Conservation (phyloP, 2,329 filamentous ascomycete genomes). For the Diaporthe sp. region DNA sequence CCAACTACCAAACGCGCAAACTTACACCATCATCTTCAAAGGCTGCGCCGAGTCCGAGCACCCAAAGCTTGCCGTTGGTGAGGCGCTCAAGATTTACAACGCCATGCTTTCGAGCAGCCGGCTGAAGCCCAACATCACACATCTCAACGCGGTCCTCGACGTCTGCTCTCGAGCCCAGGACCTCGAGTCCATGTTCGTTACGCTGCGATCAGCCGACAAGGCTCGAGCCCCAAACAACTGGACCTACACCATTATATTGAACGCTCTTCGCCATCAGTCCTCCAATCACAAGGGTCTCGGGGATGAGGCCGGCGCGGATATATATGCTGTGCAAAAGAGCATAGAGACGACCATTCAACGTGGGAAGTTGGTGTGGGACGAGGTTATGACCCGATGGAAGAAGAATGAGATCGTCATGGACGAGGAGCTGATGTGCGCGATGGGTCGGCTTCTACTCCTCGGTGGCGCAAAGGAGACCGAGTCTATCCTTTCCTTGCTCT, state of each 20-base stretch:
- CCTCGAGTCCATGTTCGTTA: conserved; percentile 82
- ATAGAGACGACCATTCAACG: conserved; percentile 66
- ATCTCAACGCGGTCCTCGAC: conserved; percentile 88
- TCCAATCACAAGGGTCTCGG: conserved; percentile 46
- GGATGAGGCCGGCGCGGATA: conserved; percentile 43
- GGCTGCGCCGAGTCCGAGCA: conserved; percentile 75
- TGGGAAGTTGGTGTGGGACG: conserved; percentile 82
- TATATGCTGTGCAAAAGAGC: conserved; percentile 43
- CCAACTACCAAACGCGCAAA: conserved; percentile 82
- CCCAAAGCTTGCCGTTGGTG: conserved; percentile 68
- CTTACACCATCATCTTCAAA: conserved; percentile 84
- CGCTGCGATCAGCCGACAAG: conserved; percentile 78
- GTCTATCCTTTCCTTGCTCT: conserved; percentile 79
- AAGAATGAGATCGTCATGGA: conserved; percentile 78
- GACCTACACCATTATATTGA: conserved; percentile 87
- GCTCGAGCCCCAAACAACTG: conserved; percentile 71
- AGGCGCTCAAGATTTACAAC: conserved; percentile 81
- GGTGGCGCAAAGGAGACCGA: conserved; percentile 73
- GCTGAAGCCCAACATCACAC: conserved; percentile 79
- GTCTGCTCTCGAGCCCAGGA: conserved; percentile 81
- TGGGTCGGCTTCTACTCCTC: conserved; percentile 81
- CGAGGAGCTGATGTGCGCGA: conserved; percentile 80
- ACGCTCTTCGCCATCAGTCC: conserved; percentile 71
- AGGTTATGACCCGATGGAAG: conserved; percentile 81
- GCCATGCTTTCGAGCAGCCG: conserved; percentile 73